phyloP scores from a whole-genome alignment of 164 flowering plant genomes.

The Sextonia rubra region DNA sequence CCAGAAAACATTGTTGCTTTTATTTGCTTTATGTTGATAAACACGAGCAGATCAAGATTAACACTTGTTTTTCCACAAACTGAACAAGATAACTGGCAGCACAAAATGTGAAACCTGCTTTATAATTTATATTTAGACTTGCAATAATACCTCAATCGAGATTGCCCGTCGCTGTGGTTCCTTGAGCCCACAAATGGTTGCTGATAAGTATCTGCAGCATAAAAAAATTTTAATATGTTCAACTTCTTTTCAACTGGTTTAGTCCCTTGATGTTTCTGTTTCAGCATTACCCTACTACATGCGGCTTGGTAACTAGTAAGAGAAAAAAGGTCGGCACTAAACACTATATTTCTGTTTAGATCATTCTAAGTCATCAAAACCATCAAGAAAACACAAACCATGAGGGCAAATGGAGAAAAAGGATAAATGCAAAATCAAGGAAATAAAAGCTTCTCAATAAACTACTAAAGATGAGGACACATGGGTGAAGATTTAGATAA shows the following conservation, averaged over 20 bases:
- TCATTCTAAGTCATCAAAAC: background rate
- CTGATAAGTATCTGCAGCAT: constrained; percentile 52
- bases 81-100: background rate
- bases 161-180: constrained; percentile 72
- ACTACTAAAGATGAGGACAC: background rate
- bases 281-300: background rate
- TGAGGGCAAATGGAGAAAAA: too few species aligned
- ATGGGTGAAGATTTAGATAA: background rate
- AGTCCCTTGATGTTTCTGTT: background rate
- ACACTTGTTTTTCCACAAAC: background rate
- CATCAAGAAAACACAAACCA: too few species aligned
- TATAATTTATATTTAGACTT: background rate
- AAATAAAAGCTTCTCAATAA: background rate
- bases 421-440: background rate
- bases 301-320: too few species aligned
- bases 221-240: background rate
- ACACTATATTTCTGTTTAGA: background rate
- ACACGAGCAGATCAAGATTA: background rate
- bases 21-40: background rate
- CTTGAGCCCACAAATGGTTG: constrained; percentile 56
- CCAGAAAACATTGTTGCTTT: too few species aligned
- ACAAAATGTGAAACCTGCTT: too few species aligned
- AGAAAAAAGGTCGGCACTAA: background rate
- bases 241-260: background rate
- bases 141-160: constrained; percentile 57